Base-by-base conservation (phyloP, 441 rosid species). In the Sinapis alba region DNA sequence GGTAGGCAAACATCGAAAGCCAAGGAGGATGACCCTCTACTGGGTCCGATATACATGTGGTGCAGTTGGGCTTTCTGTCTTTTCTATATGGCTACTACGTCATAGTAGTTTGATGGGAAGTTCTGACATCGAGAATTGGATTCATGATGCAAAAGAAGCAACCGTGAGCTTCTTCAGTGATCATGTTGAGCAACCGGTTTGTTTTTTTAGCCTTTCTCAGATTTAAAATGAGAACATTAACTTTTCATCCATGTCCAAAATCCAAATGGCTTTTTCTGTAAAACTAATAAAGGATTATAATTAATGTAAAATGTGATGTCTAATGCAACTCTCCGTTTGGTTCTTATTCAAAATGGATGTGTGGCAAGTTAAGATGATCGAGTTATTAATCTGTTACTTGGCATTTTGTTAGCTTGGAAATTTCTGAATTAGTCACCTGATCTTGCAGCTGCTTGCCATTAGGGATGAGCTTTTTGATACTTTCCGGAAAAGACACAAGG, bases 161-260 rank as follows among this genome's bases (percentile, higher is more conserved):
- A 89, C 91, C 43, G 34, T 59, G 65, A 82, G 79, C 86, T 93
- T 95, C 86, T 87, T 87, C 63, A 82, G 75, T 72, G 95, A 90
- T 45, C 99, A 95, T 78, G 98, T 95, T 73, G 95, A 95, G 86
- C 99, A 85, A 80, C 99, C 98, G 85, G 99, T 95, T 89, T 62
- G 59, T 72, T 64, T 65, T 34, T 38, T 38, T 59, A 38, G 26
- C 71, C 67, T 50, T 76, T 83, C 54, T 71, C 20, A 62, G 30
- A 12, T 57, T 53, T 56, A 45, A 69, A 24, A 58, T 21, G 69
- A 21, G 5, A 45, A 53, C 30, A 41, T 30, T 38, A 30, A 59
- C 47, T 64, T 43, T 64, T 51, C 11, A 7, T 58, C 24, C 47
- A n/a, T 62, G 36, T 77, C 72, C 73, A 38, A 53, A 47, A 84